A percentile compares a stretch with the other conserved stretches of the same genome.
phyloP scores from a whole-genome alignment of 805 yeast genomes.

The Isabelozyma heimii region DNA sequence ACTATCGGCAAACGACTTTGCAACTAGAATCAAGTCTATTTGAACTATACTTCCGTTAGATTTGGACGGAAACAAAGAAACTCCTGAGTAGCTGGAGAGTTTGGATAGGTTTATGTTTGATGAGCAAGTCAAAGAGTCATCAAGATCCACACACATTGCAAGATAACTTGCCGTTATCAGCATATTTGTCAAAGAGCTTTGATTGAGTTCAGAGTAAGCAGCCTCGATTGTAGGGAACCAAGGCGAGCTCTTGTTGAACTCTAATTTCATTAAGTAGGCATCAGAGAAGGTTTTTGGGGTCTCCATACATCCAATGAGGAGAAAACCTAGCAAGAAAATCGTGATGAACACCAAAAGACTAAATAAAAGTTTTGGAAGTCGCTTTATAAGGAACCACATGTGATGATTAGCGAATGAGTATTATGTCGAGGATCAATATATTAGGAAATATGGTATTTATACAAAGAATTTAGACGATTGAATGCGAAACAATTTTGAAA shows the following conservation, averaged over 20 bases:
- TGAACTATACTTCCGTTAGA: conserved; percentile 11
- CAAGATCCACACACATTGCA: conserved; percentile 50
- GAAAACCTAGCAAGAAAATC: conserved; percentile 50
- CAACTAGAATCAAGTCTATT: conserved; percentile 48
- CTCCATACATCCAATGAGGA: conserved; percentile 54
- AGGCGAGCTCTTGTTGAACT: conserved; percentile 46
- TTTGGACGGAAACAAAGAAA: conserved; percentile 28
- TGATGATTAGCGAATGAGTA: neutral
- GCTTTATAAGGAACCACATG: conserved; percentile 8
- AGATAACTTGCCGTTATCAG: conserved; percentile 52
- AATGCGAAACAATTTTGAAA: neutral
- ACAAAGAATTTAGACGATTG: neutral
- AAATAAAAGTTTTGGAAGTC: conserved; percentile 40
- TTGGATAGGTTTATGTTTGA: conserved; percentile 22
- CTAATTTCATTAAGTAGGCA: conserved; percentile 47
- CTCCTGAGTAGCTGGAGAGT: conserved; percentile 24
- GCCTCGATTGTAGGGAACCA: conserved; percentile 38
- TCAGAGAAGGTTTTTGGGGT: conserved; percentile 41
- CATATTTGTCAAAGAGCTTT: conserved; percentile 33
- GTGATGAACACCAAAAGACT: conserved; percentile 44
- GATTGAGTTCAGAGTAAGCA: conserved; percentile 29
- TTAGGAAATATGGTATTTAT: neutral
- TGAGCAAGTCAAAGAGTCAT: conserved; percentile 34
- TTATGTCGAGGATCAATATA: neutral
- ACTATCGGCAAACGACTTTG: conserved; percentile 42